A percentile compares a stretch with the other conserved stretches of the same genome.
phyloP scores from a whole-genome alignment of 2,329 filamentous ascomycete species.

The Aphanoascus verrucosus region DNA sequence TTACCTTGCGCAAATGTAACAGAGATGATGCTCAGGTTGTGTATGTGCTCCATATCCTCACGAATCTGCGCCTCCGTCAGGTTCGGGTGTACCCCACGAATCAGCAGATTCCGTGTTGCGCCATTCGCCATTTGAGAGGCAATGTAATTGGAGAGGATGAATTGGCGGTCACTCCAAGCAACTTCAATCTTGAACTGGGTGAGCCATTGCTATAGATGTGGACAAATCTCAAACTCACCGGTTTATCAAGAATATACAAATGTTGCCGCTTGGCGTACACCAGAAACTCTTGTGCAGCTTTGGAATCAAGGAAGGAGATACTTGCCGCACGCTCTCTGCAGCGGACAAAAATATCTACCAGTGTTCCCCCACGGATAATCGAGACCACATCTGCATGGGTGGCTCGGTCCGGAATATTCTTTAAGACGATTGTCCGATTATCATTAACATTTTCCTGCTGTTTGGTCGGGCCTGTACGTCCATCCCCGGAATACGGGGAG shows the following conservation, averaged over 20 bases:
- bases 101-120: constrained; percentile 62
- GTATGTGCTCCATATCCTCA: constrained; percentile 69
- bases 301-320: constrained; percentile 59
- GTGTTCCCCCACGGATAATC: constrained; percentile 56
- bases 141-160: constrained; percentile 52
- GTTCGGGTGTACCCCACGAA: constrained; percentile 48
- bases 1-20: constrained; percentile 49
- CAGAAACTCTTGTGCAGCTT: constrained; percentile 54
- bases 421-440: constrained; percentile 43
- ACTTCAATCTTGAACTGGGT: constrained; percentile 48
- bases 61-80: constrained; percentile 56
- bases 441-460: constrained; percentile 15
- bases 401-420: constrained; percentile 50
- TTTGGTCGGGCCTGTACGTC: constrained; percentile 17
- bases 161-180: constrained; percentile 62
- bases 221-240: constrained; percentile 39
- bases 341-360: constrained; percentile 59
- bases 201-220: not conserved
- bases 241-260: constrained; percentile 57
- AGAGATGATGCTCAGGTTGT: constrained; percentile 62
- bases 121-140: constrained; percentile 53
- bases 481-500: constrained; percentile 11
- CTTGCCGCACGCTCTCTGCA: constrained; percentile 48
- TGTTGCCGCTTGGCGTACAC: constrained; percentile 54
- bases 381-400: constrained; percentile 56